Percentiles rank a stretch among this genome's conserved stretches.
Evolutionary conservation across 805 yeast genomes (phyloP).

Genomic region (Yamadazyma olivae): DNA sequence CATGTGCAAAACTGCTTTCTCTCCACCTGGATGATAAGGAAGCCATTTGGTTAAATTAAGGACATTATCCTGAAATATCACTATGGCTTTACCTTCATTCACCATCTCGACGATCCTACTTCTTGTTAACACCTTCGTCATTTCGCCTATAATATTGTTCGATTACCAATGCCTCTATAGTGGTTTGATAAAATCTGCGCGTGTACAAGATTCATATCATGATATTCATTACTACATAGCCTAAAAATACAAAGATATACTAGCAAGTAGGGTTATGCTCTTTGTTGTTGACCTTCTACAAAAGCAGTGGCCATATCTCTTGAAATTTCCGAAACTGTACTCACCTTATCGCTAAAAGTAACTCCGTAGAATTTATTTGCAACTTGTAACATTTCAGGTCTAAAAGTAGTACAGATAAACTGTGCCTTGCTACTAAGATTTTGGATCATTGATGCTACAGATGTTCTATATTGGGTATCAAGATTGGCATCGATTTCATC

Average conservation of each 20-base stretch:
- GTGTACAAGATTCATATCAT: too few species aligned
- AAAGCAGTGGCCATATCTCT: slow-evolving; percentile 77
- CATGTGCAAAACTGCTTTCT: slow-evolving; percentile 77
- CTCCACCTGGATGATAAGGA: slow-evolving; percentile 83
- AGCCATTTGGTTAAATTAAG: slow-evolving; percentile 71
- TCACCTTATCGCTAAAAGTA: slow-evolving; percentile 74
- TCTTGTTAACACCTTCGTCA: not conserved
- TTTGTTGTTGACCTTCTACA: slow-evolving; percentile 61
- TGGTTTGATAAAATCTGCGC: too few species aligned
- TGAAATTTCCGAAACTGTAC: slow-evolving; percentile 69
- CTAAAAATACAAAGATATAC: too few species aligned
- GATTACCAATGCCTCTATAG: too few species aligned
- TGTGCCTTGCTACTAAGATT: slow-evolving; percentile 70
- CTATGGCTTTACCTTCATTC: slow-evolving; percentile 64
- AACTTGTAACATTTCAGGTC: slow-evolving; percentile 86
- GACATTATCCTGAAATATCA: slow-evolving; percentile 60
- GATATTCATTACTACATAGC: too few species aligned
- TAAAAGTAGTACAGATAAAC: slow-evolving; percentile 93
- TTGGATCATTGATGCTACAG: slow-evolving; percentile 77
- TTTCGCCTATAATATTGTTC: too few species aligned
- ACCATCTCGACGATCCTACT: slow-evolving; percentile 29
- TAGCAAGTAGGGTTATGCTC: too few species aligned
- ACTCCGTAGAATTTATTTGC: slow-evolving; percentile 91
- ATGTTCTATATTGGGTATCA: slow-evolving; percentile 85
- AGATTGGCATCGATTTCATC: slow-evolving; percentile 97